These are phyloP conservation scores for Ophiosphaerella korrae DNA, from an alignment of 2,329 filamentous ascomycete genomes.

Conservation along the genomic window DNA sequence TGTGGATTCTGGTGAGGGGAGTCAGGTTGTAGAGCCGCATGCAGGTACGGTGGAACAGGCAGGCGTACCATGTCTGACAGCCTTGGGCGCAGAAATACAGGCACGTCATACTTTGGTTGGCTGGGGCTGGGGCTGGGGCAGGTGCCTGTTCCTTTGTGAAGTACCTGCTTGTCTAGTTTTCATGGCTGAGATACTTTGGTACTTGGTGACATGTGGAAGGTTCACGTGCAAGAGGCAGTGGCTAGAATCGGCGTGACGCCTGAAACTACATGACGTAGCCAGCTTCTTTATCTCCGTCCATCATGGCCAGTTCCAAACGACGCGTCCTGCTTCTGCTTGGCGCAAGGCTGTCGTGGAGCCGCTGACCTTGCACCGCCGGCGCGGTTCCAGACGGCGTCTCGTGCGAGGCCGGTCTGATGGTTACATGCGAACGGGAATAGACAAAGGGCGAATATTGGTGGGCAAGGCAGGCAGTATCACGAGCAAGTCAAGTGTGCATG, in stretches of 20 bases:
- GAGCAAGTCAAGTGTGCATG: not conserved
- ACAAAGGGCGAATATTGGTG: not conserved
- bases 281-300: not conserved
- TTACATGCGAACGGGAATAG: not conserved
- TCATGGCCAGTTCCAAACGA: too few relatives aligned
- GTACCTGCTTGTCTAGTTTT: too few relatives aligned
- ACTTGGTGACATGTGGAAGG: not conserved
- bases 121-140: too few relatives aligned
- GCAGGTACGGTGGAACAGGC: not conserved
- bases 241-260: not conserved
- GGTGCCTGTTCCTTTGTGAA: not conserved
- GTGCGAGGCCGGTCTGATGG: slow-evolving; percentile 5
- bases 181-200: too few relatives aligned
- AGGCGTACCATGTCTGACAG: not conserved
- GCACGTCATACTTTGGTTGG: too few relatives aligned
- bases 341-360: slow-evolving; percentile 3
- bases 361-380: slow-evolving; percentile 2
- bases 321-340: not conserved
- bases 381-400: not conserved
- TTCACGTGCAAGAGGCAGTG: not conserved
- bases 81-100: not conserved
- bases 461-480: not conserved
- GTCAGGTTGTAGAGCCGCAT: slow-evolving; percentile 52
- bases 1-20: slow-evolving; percentile 91
- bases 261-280: not conserved